These are phyloP conservation scores for Rhodomyrtus psidioides DNA, from an alignment of 441 rosid species.

Conservation along the genomic window DNA sequence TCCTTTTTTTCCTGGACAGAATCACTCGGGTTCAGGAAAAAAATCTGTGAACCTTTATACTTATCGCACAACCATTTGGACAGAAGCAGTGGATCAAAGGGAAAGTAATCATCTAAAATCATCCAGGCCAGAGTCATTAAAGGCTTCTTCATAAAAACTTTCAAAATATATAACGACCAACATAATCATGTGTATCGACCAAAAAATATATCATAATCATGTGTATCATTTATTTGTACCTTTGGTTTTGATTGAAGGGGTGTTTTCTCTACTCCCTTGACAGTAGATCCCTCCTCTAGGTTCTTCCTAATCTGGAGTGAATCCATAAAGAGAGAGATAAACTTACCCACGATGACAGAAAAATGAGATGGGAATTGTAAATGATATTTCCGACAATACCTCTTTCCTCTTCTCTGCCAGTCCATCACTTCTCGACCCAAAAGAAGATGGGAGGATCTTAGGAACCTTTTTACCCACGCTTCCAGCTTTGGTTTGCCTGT, in stretches of 20 bases:
- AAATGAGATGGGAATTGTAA: not conserved
- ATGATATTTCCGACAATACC: slow-evolving; percentile 22
- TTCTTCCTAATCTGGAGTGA: slow-evolving; percentile 41
- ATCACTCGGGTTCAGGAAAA: not conserved
- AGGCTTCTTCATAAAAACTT: not conserved
- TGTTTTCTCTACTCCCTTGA: slow-evolving; percentile 32
- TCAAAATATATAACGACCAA: not conserved
- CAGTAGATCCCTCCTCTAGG: slow-evolving; percentile 31
- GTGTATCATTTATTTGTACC: slow-evolving; percentile 20
- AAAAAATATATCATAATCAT: no score
- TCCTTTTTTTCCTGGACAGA: slow-evolving; percentile 45
- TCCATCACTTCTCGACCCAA: slow-evolving; percentile 37
- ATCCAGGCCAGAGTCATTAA: not conserved
- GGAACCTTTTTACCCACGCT: slow-evolving; percentile 46
- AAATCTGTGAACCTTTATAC: not conserved
- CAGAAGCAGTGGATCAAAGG: not conserved
- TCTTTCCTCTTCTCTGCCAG: slow-evolving; percentile 39
- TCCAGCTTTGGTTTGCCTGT: slow-evolving; percentile 36
- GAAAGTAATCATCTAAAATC: not conserved
- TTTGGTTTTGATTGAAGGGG: slow-evolving; percentile 38
- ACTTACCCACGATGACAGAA: slow-evolving; percentile 3
- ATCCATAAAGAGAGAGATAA: not conserved
- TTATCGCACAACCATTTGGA: not conserved
- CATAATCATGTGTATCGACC: not conserved
- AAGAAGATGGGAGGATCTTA: slow-evolving; percentile 43